These are phyloP conservation scores for Uncinocarpus reesii DNA, from an alignment of 2,329 filamentous ascomycete genomes.

Conservation along the genomic window DNA sequence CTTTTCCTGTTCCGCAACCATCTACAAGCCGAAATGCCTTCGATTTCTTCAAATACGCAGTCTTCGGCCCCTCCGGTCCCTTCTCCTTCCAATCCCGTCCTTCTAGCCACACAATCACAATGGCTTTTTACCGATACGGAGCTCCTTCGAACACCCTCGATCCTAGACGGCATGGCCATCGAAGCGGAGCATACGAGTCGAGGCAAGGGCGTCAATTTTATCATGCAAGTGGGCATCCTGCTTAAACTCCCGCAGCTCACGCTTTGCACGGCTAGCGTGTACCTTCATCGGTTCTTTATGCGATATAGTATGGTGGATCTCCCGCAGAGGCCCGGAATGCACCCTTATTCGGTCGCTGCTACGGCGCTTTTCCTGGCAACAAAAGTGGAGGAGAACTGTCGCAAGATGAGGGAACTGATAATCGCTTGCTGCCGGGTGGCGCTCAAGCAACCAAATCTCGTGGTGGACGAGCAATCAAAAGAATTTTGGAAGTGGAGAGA, in stretches of 20 bases:
- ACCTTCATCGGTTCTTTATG: slow-evolving; percentile 96
- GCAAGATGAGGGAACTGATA: slow-evolving; percentile 90
- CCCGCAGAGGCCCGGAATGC: slow-evolving; percentile 58
- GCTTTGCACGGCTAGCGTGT: slow-evolving; percentile 80
- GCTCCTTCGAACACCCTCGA: slow-evolving; percentile 69
- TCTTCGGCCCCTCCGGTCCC: slow-evolving; percentile 25
- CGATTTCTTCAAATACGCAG: slow-evolving; percentile 25
- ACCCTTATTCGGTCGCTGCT: slow-evolving; percentile 88
- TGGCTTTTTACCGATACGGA: slow-evolving; percentile 87
- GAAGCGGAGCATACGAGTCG: slow-evolving; percentile 70
- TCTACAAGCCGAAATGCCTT: slow-evolving; percentile 11
- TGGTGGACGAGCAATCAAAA: slow-evolving; percentile 93
- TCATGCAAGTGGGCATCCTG: slow-evolving; percentile 85
- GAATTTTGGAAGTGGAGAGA: slow-evolving; percentile 98
- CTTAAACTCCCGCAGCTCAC: slow-evolving; percentile 87
- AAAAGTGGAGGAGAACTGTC: slow-evolving; percentile 93
- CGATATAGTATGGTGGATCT: slow-evolving; percentile 68
- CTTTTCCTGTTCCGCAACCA: background rate
- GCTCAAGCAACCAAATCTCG: slow-evolving; percentile 80
- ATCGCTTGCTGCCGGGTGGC: slow-evolving; percentile 88
- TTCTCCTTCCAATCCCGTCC: slow-evolving; percentile 37
- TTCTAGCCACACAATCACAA: slow-evolving; percentile 54
- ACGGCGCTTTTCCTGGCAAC: slow-evolving; percentile 89
- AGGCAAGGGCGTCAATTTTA: slow-evolving; percentile 92
- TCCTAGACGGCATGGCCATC: slow-evolving; percentile 66